Conservation (phyloP, 441 rosid genomes). For the Erodium chrysanthum region DNA sequence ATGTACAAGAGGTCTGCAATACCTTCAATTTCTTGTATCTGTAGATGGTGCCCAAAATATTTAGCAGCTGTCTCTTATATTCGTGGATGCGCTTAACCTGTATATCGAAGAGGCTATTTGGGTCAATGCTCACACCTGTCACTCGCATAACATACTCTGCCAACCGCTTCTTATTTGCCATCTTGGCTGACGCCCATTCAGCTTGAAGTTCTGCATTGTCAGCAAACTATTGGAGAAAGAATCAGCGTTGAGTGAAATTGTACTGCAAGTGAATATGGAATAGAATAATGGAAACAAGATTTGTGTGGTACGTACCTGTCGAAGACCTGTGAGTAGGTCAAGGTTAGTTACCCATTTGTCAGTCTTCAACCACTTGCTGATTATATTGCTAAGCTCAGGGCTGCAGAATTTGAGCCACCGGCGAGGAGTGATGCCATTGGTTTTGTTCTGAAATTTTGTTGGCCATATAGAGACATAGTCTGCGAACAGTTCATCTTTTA, state of each 20-base stretch:
- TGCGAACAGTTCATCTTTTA: constrained; percentile 75
- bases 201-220: constrained; percentile 64
- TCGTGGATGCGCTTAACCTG: constrained; percentile 98
- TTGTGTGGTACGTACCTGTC: constrained; percentile 39
- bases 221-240: constrained; percentile 55
- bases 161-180: constrained; percentile 78
- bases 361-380: constrained; percentile 84
- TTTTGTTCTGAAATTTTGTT: constrained; percentile 85
- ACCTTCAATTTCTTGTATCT: constrained; percentile 93
- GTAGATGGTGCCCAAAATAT: constrained; percentile 79
- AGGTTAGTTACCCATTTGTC: constrained; percentile 85
- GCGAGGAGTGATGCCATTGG: constrained; percentile 93
- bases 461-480: constrained; percentile 96
- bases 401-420: constrained; percentile 94
- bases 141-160: constrained; percentile 61
- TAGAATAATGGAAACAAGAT: constrained; percentile 3
- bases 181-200: constrained; percentile 92
- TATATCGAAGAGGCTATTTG: constrained; percentile 82
- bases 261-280: constrained; percentile 8
- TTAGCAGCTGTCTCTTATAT: constrained; percentile 91
- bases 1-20: constrained; percentile 11
- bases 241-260: constrained; percentile 19
- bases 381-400: constrained; percentile 87
- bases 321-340: constrained; percentile 81
- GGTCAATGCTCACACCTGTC: constrained; percentile 71